Evolutionary conservation across 805 yeast species (phyloP).

Genomic region (Naumovozyma castellii): DNA sequence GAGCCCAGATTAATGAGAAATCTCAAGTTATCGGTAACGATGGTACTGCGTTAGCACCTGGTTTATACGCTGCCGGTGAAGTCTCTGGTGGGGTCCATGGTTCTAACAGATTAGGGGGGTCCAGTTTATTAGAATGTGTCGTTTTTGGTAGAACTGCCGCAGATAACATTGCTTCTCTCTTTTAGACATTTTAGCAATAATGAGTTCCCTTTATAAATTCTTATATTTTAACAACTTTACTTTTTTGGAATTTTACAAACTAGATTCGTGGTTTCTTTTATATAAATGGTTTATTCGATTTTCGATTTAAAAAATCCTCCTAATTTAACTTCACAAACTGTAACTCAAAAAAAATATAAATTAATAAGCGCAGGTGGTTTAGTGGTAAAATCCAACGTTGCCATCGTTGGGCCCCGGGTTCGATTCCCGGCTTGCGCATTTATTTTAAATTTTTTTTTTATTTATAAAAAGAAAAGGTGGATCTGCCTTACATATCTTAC

Average conservation of each 20-base stretch:
- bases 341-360: no score
- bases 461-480: not conserved
- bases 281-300: no score
- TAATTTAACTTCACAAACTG: no score
- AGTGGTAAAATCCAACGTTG: constrained; percentile 1
- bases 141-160: constrained; percentile 52
- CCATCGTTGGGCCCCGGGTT: constrained; percentile 24
- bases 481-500: no score
- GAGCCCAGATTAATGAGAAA: constrained; percentile 44
- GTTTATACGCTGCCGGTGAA: constrained; percentile 57
- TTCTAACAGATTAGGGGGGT: constrained; percentile 49
- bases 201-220: no score
- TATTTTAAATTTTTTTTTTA: constrained; percentile 1
- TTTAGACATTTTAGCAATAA: not conserved
- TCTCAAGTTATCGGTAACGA: constrained; percentile 34
- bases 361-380: constrained; percentile 1
- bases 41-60: constrained; percentile 29
- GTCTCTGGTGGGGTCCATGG: constrained; percentile 66
- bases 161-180: constrained; percentile 16
- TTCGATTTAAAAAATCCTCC: no score
- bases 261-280: no score
- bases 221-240: no score
- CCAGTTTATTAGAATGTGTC: constrained; percentile 49
- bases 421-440: constrained; percentile 29
- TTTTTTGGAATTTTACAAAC: no score